These are phyloP conservation scores for Alternaria arbusti DNA, from an alignment of 2,329 filamentous ascomycete genomes.

Conservation along the genomic window DNA sequence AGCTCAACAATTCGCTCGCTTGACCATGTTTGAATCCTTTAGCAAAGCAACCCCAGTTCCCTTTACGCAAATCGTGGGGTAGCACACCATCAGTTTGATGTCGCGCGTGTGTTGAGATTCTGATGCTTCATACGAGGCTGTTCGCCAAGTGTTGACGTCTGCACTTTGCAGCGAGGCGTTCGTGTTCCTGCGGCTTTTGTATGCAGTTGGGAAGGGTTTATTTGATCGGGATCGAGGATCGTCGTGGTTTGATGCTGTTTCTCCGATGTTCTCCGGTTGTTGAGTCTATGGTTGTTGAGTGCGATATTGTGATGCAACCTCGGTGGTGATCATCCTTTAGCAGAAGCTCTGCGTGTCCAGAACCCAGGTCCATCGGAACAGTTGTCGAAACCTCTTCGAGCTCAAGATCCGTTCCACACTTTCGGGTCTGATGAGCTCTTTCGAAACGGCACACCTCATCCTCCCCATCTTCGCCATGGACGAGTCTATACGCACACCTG, in stretches of 20 bases:
- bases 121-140: not conserved
- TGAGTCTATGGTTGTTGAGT: not conserved
- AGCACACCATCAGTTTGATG: constrained; percentile 11
- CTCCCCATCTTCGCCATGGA: not conserved
- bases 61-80: constrained; percentile 28
- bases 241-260: not conserved
- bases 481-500: not conserved
- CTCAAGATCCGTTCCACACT: not conserved
- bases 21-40: constrained; percentile 6
- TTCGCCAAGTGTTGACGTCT: constrained; percentile 1
- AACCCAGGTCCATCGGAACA: not conserved
- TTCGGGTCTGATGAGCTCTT: not conserved
- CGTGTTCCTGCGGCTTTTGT: constrained; percentile 2
- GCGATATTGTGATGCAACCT: not conserved
- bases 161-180: not conserved
- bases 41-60: constrained; percentile 14
- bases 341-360: not conserved
- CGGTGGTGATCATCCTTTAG: not conserved
- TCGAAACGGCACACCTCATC: not conserved
- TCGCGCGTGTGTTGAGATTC: constrained; percentile 7
- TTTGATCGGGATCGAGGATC: not conserved
- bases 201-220: not conserved
- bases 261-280: constrained; percentile 15
- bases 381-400: not conserved
- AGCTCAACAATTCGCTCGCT: constrained; percentile 9